Percentiles rank a stretch among this genome's conserved stretches.
These are phyloP conservation scores for Lonicera japonica DNA, from an alignment of 129 eudicot genomes.

Conservation along the genomic window DNA sequence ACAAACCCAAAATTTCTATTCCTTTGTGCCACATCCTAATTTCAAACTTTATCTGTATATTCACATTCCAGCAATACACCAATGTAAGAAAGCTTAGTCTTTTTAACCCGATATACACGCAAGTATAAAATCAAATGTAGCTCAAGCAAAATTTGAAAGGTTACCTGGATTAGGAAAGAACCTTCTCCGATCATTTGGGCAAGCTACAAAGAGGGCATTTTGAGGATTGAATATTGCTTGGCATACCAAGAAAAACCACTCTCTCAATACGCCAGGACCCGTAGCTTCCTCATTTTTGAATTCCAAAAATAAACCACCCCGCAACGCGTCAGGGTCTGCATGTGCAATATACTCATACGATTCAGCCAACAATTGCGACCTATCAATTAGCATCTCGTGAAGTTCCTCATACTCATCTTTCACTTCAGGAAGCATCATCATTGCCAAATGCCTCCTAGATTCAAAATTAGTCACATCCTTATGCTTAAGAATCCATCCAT, in stretches of 20 bases:
- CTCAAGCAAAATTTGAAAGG: constrained; percentile 1
- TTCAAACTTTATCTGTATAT: too few relatives aligned
- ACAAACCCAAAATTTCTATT: too few relatives aligned
- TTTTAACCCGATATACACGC: too few relatives aligned
- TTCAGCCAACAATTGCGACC: constrained; percentile 59
- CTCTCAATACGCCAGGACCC: constrained; percentile 91
- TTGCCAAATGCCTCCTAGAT: constrained; percentile 62
- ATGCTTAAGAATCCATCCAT: constrained; percentile 50
- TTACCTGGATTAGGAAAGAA: constrained; percentile 89
- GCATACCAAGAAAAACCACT: constrained; percentile 92
- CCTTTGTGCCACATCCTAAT: too few relatives aligned
- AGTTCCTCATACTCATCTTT: constrained; percentile 61
- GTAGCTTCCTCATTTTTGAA: constrained; percentile 93
- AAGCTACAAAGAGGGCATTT: constrained; percentile 73
- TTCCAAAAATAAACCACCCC: constrained; percentile 64
- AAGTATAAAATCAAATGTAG: not conserved
- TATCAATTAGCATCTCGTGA: constrained; percentile 82
- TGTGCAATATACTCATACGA: constrained; percentile 64
- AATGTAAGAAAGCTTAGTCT: too few relatives aligned
- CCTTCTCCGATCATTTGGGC: constrained; percentile 88
- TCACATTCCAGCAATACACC: too few relatives aligned
- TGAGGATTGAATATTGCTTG: constrained; percentile 80
- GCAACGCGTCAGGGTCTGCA: constrained; percentile 46
- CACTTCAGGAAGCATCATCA: constrained; percentile 72
- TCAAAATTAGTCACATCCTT: constrained; percentile 61